A percentile compares a stretch with the other conserved stretches of the same genome.
phyloP scores from a whole-genome alignment of 2,329 filamentous ascomycete species.

The Pleurostoma richardsiae region DNA sequence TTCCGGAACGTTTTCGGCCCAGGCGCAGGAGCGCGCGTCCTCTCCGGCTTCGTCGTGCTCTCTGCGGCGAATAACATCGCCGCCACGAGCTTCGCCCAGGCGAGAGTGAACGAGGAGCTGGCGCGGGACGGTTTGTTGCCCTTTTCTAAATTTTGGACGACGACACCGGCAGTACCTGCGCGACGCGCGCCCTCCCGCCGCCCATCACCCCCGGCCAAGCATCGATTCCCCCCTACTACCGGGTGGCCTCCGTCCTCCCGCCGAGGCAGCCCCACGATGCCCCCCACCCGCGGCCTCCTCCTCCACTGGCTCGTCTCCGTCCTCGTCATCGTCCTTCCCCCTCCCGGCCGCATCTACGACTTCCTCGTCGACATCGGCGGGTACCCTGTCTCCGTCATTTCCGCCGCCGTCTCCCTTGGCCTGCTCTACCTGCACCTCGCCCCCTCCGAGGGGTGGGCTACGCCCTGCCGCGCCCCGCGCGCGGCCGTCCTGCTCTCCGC shows the following conservation, averaged over 20 bases:
- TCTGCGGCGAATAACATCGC: conserved; percentile 43
- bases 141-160: conserved; percentile 27
- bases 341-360: conserved; percentile 33
- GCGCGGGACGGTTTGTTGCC: conserved; percentile 41
- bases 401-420: conserved; percentile 24
- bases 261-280: not conserved
- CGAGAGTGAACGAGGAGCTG: conserved; percentile 40
- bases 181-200: conserved; percentile 2
- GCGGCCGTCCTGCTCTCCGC: conserved; percentile 22
- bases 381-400: conserved; percentile 29
- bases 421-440: conserved; percentile 24
- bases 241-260: not conserved
- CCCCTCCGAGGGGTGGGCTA: conserved; percentile 19
- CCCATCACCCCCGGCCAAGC: not conserved
- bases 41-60: conserved; percentile 38
- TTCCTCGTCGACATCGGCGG: conserved; percentile 31
- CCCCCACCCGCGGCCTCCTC: conserved; percentile 30
- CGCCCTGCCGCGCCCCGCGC: conserved; percentile 22
- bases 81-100: conserved; percentile 41
- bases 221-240: not conserved
- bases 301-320: conserved; percentile 59
- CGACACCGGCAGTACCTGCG: conserved; percentile 12
- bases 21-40: conserved; percentile 31
- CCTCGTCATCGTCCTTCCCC: conserved; percentile 46
- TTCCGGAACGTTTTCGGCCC: conserved; percentile 50